Evolutionary conservation across 352 stramenopile genomes (phyloP), one percentile per base, ranked within the genome.

Genomic region (Pythium phragmitis): DNA sequence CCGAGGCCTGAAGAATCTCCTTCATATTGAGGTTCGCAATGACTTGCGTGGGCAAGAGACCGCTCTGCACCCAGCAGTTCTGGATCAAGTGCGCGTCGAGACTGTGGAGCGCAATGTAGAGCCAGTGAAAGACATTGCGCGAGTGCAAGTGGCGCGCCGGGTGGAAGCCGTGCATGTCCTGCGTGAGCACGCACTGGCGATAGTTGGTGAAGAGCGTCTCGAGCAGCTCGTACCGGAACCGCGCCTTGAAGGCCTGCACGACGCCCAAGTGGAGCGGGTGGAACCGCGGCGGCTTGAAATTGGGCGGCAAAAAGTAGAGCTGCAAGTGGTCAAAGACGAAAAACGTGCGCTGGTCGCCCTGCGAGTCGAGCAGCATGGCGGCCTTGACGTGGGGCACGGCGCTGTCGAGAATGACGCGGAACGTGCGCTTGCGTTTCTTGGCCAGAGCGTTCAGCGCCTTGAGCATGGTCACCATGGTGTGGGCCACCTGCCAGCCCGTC

Each of bases 71-170:
- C 85, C 85, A 94, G 62, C 80, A 88, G 41, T 69, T 78, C 60
- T 90, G 82, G 33, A 94, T 85, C 28, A 91, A 57, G 9, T 82
- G 70, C 36, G 78, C 82, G 55, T 89, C 74, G 19, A 94, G 72
- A 28, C 83, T 92, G 48, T 89, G 72, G 13, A 94, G 66, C 49
- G 85, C 82, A 37, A 92, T 73, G 56, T 83, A 76, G 59, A 94
- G 76, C 85, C 85, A 94, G 63, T 94, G 82, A 57, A 94, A 89
- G n/a, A 94, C 75, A 53, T 92, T 94, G 37, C 82, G 77, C 26
- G 82, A 86, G 57, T 94, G 82, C 57, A 94, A 53, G 43, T 87
- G 66, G 8, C 79, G 76, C 30, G 62, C 23, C 11, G 74, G 69
- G 21, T 84, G 76, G 54, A 89, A 89, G 34, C 70, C 73, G 13